A percentile compares a stretch with the other conserved stretches of the same genome.
phyloP scores from a whole-genome alignment of 441 rosid genomes.

The Gossypium trilobum region DNA sequence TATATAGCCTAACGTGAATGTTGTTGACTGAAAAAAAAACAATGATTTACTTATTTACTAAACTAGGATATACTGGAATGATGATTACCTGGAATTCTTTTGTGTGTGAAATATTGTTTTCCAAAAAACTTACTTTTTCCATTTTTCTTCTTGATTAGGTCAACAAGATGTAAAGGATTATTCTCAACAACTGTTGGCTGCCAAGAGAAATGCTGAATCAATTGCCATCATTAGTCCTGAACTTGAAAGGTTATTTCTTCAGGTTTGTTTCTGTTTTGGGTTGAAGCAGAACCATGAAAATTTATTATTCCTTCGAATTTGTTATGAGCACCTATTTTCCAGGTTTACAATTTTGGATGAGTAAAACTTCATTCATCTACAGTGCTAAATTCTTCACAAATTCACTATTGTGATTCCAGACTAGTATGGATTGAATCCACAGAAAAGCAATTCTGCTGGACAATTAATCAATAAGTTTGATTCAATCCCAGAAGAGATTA shows the following conservation, averaged over 20 bases:
- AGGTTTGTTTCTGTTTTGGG: conserved; percentile 34
- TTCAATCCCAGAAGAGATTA: neutral
- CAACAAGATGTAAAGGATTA: conserved; percentile 51
- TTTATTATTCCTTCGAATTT: neutral
- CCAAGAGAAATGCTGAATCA: conserved; percentile 79
- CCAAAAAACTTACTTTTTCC: neutral
- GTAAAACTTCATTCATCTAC: neutral
- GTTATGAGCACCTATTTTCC: neutral
- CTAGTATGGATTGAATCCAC: neutral
- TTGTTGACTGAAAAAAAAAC: neutral
- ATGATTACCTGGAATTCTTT: neutral
- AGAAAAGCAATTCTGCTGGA: neutral
- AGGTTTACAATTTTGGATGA: neutral
- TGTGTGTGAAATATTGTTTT: neutral
- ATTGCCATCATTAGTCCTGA: conserved; percentile 68
- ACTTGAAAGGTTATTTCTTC: conserved; percentile 62
- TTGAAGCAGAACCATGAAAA: neutral
- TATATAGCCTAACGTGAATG: neutral
- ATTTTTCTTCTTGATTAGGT: conserved; percentile 31
- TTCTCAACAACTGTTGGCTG: conserved; percentile 47
- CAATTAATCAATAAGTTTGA: neutral
- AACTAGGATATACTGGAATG: neutral
- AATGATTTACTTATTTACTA: neutral
- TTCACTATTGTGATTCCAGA: neutral
- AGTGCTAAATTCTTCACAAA: conserved; percentile 4